Conservation (phyloP, 1,139 yeast genomes). For the Blastobotrys malaysiensis region DNA sequence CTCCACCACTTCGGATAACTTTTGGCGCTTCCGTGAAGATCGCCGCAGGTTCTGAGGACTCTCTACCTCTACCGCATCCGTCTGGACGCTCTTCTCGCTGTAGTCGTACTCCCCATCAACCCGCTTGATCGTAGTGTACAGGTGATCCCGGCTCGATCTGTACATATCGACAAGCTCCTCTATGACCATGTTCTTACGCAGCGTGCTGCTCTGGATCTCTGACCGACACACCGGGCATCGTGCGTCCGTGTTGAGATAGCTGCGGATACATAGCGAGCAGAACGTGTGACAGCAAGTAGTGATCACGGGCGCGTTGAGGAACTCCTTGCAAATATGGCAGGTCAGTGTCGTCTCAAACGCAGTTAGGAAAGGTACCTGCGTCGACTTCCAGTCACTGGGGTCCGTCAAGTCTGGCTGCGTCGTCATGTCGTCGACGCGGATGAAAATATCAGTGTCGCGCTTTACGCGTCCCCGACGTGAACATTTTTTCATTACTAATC, state of each 20-base stretch:
- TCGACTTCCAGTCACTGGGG: slow-evolving; percentile 61
- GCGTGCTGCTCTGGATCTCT: slow-evolving; percentile 64
- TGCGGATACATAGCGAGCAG: slow-evolving; percentile 84
- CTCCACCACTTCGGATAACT: not conserved
- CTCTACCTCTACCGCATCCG: not conserved
- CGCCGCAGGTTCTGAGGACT: slow-evolving; percentile 1
- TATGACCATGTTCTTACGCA: slow-evolving; percentile 62
- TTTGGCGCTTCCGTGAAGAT: slow-evolving; percentile 9
- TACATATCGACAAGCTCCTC: slow-evolving; percentile 68
- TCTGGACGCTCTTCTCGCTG: not conserved
- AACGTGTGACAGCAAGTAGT: slow-evolving; percentile 88
- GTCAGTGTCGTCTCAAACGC: slow-evolving; percentile 67
- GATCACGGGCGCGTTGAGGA: slow-evolving; percentile 72
- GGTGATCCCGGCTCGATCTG: slow-evolving; percentile 17
- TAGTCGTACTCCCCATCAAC: not conserved
- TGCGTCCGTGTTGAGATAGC: slow-evolving; percentile 52
- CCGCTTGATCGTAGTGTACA: slow-evolving; percentile 1
- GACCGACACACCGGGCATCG: slow-evolving; percentile 78
- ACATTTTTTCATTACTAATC: not conserved
- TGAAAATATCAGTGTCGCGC: not conserved
- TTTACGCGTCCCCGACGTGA: not conserved
- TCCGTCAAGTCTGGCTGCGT: slow-evolving; percentile 42
- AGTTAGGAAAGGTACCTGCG: slow-evolving; percentile 50
- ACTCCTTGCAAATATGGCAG: slow-evolving; percentile 91
- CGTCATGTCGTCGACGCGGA: not conserved